Conservation (phyloP, 345 rosid species). For the Microthlaspi erraticum region DNA sequence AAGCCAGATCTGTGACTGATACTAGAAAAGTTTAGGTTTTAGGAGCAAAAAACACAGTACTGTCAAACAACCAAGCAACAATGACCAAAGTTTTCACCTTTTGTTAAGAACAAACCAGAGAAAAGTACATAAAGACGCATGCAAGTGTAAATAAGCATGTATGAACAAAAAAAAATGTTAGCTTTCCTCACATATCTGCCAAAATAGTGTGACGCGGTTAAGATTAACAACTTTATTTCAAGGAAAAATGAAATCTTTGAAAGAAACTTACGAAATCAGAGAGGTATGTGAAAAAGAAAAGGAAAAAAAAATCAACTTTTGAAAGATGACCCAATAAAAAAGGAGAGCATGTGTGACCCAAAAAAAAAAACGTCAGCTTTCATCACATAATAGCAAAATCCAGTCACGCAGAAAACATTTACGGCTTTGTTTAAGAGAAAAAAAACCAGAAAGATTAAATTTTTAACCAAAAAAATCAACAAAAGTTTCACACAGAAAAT, state of each 20-base stretch:
- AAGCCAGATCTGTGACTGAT: neutral
- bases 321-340: conserved; percentile 1
- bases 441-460: neutral
- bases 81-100: neutral
- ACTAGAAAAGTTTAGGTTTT: neutral
- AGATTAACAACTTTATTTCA: neutral
- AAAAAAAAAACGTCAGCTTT: neutral
- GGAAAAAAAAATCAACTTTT: neutral
- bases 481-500: neutral
- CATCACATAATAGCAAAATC: neutral
- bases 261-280: neutral
- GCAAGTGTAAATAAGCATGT: conserved; percentile 31
- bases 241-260: neutral
- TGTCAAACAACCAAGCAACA: neutral
- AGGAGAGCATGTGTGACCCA: neutral
- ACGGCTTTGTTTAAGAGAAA: neutral
- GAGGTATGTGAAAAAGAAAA: neutral
- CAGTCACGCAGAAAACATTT: neutral
- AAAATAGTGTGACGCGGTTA: neutral
- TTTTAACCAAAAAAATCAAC: neutral
- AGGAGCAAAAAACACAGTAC: neutral
- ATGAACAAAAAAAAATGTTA: conserved; percentile 2
- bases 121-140: conserved; percentile 5
- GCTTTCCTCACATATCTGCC: neutral
- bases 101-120: neutral